Evolutionary conservation across 495 filamentous ascomycete species (phyloP).

Genomic region (Aspergillus homomorphus): DNA sequence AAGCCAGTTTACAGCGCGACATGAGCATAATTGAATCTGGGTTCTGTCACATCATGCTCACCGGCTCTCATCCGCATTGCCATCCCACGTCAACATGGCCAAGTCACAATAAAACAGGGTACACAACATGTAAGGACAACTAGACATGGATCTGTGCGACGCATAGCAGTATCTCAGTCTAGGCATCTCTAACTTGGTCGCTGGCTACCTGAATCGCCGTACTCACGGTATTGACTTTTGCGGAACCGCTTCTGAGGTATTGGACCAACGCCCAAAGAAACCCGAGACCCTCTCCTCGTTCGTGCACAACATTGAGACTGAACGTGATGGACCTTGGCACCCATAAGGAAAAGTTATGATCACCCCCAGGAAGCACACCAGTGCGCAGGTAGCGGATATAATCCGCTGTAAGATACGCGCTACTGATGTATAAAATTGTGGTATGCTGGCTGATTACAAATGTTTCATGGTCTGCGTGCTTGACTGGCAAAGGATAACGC

Average conservation of each 20-base stretch:
- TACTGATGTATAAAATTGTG: not conserved
- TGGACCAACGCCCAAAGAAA: not conserved
- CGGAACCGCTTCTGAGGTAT: not conserved
- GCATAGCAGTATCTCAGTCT: no score
- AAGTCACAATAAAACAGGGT: no score
- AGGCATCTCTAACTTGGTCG: no score
- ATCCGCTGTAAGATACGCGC: not conserved
- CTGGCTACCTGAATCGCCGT: no score
- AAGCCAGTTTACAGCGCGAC: no score
- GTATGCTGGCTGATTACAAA: slow-evolving; percentile 1
- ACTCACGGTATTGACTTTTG: not conserved
- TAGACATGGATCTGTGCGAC: no score
- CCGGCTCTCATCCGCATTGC: no score
- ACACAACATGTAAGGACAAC: no score
- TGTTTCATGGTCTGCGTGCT: not conserved
- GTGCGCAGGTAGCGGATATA: not conserved
- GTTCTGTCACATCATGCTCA: no score
- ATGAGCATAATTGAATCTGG: no score
- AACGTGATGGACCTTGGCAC: not conserved
- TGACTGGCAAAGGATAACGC: not conserved
- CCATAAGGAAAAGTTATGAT: not conserved
- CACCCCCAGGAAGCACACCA: not conserved
- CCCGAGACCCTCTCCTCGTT: not conserved
- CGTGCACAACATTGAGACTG: not conserved
- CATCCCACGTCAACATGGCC: no score